Evolutionary conservation across 23 red algal species (phyloP).

Genomic region (Gracilaria vermiculophylla): DNA sequence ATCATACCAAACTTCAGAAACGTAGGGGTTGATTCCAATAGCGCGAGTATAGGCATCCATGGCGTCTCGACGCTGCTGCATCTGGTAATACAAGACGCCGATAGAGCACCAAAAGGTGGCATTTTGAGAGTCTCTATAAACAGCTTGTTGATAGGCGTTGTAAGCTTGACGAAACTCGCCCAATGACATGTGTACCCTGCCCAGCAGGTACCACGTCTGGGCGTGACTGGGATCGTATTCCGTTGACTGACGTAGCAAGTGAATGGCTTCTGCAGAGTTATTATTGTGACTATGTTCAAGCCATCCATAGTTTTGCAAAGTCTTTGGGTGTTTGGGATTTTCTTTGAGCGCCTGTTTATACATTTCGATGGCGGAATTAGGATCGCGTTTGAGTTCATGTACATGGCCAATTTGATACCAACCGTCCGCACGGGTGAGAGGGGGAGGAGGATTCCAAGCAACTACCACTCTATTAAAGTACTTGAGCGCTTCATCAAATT

Average conservation of each 20-base stretch:
- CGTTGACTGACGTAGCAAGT: constrained; percentile 56
- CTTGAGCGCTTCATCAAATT: constrained; percentile 77
- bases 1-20: constrained; percentile 96
- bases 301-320: constrained; percentile 93
- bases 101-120: constrained; percentile 97
- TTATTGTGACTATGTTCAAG: constrained; percentile 68
- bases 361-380: constrained; percentile 63
- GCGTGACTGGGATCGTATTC: constrained; percentile 74
- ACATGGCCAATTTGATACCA: constrained; percentile 95
- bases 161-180: constrained; percentile 84
- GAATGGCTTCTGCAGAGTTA: constrained; percentile 51
- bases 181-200: constrained; percentile 75
- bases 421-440: constrained; percentile 68
- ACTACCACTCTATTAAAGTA: constrained; percentile 84
- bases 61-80: constrained; percentile 90
- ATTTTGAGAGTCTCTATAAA: constrained; percentile 78
- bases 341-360: constrained; percentile 82
- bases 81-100: constrained; percentile 92
- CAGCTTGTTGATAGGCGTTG: constrained; percentile 92
- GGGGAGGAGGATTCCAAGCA: constrained; percentile 64
- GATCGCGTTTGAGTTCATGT: constrained; percentile 68
- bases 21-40: constrained; percentile 83
- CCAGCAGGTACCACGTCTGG: constrained; percentile 97
- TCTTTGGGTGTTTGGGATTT: constrained; percentile 88
- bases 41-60: constrained; percentile 94